phyloP scores from a whole-genome alignment of 306 rosid genomes.

The Rosa chinensis region DNA sequence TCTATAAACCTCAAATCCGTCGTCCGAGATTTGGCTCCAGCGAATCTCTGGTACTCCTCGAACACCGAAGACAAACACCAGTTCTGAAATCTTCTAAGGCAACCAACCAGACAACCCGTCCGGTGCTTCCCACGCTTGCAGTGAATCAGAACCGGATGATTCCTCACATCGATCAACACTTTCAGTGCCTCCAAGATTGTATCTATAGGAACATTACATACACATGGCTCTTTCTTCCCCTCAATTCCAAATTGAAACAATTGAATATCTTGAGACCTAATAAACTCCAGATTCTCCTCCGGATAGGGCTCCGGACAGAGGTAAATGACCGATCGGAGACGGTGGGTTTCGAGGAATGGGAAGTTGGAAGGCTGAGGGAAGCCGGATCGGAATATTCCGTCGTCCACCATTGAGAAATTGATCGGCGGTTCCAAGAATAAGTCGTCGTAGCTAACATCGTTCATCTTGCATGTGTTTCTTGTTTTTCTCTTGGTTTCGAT shows the following conservation, averaged over 20 bases:
- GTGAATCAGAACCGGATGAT: slow-evolving; percentile 57
- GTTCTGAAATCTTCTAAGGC: slow-evolving; percentile 49
- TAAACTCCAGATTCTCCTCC: slow-evolving; percentile 71
- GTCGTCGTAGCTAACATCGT: slow-evolving; percentile 14
- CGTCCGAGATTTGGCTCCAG: not conserved
- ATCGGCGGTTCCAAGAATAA: slow-evolving; percentile 51
- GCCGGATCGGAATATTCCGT: slow-evolving; percentile 71
- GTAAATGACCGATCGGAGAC: slow-evolving; percentile 70
- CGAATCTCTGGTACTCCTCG: not conserved
- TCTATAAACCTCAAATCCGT: not conserved
- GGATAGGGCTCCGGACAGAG: slow-evolving; percentile 86
- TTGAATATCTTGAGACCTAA: slow-evolving; percentile 52
- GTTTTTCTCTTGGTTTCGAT: not conserved
- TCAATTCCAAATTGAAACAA: slow-evolving; percentile 84
- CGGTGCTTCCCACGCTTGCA: slow-evolving; percentile 78
- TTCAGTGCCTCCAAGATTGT: slow-evolving; percentile 68
- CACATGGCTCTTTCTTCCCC: slow-evolving; percentile 79
- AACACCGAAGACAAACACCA: not conserved
- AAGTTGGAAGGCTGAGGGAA: slow-evolving; percentile 64
- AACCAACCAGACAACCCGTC: slow-evolving; percentile 80
- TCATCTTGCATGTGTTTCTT: not conserved
- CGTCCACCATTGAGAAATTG: slow-evolving; percentile 83
- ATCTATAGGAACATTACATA: slow-evolving; percentile 43
- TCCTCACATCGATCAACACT: slow-evolving; percentile 49
- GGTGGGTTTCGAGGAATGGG: slow-evolving; percentile 57